Evolutionary conservation across 78 protist species (phyloP).

Genomic region (Dictyostelium purpureum): DNA sequence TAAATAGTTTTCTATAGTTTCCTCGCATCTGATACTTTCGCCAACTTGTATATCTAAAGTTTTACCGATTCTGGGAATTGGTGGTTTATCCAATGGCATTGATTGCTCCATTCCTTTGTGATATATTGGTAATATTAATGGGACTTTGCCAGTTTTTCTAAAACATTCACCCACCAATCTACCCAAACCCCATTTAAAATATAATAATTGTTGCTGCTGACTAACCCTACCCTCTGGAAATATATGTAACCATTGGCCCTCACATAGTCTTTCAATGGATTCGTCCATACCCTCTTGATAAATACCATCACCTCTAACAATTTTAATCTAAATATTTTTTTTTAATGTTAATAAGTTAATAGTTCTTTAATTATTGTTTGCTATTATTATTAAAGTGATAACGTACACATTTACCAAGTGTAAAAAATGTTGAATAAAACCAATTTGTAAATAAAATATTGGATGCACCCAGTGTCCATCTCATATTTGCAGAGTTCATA

Average conservation of each 20-base stretch:
- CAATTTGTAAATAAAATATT: slow-evolving; percentile 57
- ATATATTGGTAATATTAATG: slow-evolving; percentile 57
- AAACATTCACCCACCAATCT: slow-evolving; percentile 45
- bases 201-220: slow-evolving; percentile 25
- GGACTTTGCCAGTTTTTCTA: background rate
- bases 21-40: slow-evolving; percentile 10
- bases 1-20: background rate
- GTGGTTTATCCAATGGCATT: slow-evolving; percentile 44
- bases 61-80: slow-evolving; percentile 14
- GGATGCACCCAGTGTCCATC: slow-evolving; percentile 78
- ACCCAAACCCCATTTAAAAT: slow-evolving; percentile 81
- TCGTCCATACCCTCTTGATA: slow-evolving; percentile 57
- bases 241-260: slow-evolving; percentile 75
- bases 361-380: background rate
- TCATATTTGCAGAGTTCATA: background rate
- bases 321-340: slow-evolving; percentile 34
- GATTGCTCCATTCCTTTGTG: slow-evolving; percentile 48
- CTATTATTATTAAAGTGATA: background rate
- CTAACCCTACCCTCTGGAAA: slow-evolving; percentile 72
- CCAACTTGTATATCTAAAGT: slow-evolving; percentile 18
- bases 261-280: slow-evolving; percentile 34
- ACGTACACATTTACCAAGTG: slow-evolving; percentile 62
- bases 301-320: slow-evolving; percentile 75
- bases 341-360: background rate
- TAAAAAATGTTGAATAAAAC: slow-evolving; percentile 34